phyloP scores from a whole-genome alignment of 257 asterid species.

The Jasminum sambac region DNA sequence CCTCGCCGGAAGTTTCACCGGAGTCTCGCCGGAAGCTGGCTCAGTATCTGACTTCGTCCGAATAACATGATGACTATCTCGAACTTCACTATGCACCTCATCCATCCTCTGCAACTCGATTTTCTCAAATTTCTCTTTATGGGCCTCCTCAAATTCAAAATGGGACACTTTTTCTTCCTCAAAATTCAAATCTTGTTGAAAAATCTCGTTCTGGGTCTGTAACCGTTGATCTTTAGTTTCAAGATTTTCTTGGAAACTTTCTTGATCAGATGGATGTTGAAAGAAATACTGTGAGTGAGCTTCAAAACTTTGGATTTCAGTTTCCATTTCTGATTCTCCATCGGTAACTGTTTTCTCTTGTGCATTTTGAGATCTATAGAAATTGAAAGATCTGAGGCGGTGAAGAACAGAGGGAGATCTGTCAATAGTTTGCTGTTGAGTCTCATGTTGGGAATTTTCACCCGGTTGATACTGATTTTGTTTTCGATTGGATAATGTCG shows the following conservation, averaged over 20 bases:
- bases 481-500: constrained; percentile 39
- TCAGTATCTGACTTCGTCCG: constrained; percentile 60
- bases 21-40: constrained; percentile 53
- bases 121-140: constrained; percentile 26
- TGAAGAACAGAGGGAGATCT: constrained; percentile 49
- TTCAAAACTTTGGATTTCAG: constrained; percentile 22
- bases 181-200: not conserved
- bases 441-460: constrained; percentile 16
- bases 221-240: not conserved
- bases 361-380: constrained; percentile 38
- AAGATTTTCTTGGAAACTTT: constrained; percentile 22
- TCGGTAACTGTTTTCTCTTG: constrained; percentile 24
- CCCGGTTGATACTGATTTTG: constrained; percentile 24
- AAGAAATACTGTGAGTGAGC: constrained; percentile 31
- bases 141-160: constrained; percentile 17
- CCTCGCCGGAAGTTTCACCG: constrained; percentile 40
- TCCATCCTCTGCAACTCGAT: constrained; percentile 42
- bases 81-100: constrained; percentile 49
- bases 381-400: constrained; percentile 42
- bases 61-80: constrained; percentile 28
- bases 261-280: constrained; percentile 21
- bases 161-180: constrained; percentile 7
- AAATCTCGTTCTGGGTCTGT: not conserved
- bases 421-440: constrained; percentile 21
- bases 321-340: constrained; percentile 11